These are phyloP conservation scores for Trifolium fragiferum DNA, from an alignment of 306 rosid genomes.

Conservation along the genomic window DNA sequence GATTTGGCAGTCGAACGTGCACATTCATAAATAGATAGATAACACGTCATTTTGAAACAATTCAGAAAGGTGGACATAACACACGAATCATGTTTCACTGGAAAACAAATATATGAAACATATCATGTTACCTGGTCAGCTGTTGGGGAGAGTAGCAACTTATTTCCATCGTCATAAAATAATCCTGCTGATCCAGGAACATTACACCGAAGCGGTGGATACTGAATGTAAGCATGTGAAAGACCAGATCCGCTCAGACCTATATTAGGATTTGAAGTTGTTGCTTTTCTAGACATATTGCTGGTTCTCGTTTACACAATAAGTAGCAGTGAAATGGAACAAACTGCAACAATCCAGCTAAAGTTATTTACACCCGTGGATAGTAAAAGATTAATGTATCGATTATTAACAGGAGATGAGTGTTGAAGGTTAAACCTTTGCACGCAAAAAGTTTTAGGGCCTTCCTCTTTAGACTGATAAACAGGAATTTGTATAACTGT, in stretches of 20 bases:
- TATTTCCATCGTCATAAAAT: constrained; percentile 93
- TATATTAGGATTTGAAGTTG: constrained; percentile 74
- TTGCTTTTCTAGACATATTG: constrained; percentile 83
- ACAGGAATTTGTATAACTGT: constrained; percentile 40
- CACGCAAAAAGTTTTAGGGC: constrained; percentile 18
- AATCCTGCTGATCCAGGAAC: constrained; percentile 73
- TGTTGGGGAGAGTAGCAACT: constrained; percentile 74
- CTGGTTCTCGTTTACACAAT: constrained; percentile 34
- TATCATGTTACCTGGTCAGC: constrained; percentile 68
- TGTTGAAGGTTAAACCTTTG: constrained; percentile 39
- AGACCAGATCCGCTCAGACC: constrained; percentile 81
- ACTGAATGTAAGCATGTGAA: constrained; percentile 86
- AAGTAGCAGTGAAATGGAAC: constrained; percentile 27
- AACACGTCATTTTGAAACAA: constrained; percentile 17
- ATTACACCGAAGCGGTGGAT: constrained; percentile 75
- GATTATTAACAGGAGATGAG: constrained; percentile 34
- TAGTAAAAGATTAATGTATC: constrained; percentile 39
- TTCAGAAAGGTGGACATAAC: constrained; percentile 3
- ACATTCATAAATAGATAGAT: constrained; percentile 10
- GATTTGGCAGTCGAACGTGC: constrained; percentile 21
- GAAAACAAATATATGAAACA: constrained; percentile 36
- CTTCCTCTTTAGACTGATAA: constrained; percentile 33
- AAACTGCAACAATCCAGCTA: constrained; percentile 37
- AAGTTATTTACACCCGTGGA: constrained; percentile 44
- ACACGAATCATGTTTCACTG: background rate